These are phyloP conservation scores for Fraxinus xanthoxyloides DNA, from an alignment of 305 asterid species.

Conservation along the genomic window DNA sequence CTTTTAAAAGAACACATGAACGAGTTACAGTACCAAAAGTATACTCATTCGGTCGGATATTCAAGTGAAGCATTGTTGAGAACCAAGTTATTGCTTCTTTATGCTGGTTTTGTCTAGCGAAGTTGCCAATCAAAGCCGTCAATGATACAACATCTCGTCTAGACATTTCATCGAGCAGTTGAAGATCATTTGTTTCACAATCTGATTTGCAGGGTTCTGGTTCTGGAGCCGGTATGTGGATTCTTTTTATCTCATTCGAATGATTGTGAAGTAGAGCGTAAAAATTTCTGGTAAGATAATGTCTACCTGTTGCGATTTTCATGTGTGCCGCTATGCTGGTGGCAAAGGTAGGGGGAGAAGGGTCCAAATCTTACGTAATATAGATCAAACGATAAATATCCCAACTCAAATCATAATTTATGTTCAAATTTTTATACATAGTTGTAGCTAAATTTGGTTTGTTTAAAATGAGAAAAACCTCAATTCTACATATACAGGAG, in stretches of 20 bases:
- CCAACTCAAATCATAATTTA: background rate
- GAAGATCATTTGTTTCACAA: constrained; percentile 21
- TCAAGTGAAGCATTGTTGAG: constrained; percentile 43
- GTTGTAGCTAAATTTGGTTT: background rate
- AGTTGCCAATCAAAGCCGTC: constrained; percentile 50
- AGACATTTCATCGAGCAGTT: constrained; percentile 58
- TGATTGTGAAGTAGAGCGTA: background rate
- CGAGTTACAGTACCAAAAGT: constrained; percentile 62
- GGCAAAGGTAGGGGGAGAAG: background rate
- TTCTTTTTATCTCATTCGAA: background rate
- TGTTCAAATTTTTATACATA: background rate
- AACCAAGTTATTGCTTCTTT: constrained; percentile 47
- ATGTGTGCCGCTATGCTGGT: background rate
- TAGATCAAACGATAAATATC: background rate
- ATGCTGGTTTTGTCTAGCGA: constrained; percentile 50
- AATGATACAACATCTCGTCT: constrained; percentile 44
- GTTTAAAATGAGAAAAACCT: background rate
- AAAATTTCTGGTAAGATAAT: constrained; percentile 9
- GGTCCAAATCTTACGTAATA: background rate
- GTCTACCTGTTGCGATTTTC: constrained; percentile 16
- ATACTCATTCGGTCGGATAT: constrained; percentile 65
- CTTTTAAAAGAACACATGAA: constrained; percentile 47
- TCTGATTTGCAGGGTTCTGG: background rate
- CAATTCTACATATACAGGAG: no score
- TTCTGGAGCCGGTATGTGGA: background rate